These are phyloP conservation scores for Linum tenue DNA, from an alignment of 345 rosid genomes.

Conservation along the genomic window DNA sequence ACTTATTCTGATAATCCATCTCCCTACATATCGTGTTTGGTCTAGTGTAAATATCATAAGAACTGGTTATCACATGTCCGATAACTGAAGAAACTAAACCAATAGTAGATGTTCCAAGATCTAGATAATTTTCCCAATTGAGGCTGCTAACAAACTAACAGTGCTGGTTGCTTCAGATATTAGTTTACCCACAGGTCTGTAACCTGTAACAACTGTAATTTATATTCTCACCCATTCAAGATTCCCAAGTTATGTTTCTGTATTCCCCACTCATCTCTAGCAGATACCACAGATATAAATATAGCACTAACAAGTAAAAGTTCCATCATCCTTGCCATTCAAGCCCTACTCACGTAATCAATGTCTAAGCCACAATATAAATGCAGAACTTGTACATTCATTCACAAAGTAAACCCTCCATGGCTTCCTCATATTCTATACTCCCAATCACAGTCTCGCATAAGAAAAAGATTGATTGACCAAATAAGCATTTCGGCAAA, in stretches of 20 bases:
- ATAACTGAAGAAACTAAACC: background rate
- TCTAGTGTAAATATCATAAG: too few species aligned
- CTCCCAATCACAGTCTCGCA: background rate
- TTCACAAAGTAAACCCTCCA: background rate
- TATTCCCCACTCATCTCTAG: background rate
- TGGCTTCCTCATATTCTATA: too few species aligned
- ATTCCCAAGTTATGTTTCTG: background rate
- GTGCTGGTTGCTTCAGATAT: too few species aligned
- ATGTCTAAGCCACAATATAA: background rate
- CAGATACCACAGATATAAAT: background rate
- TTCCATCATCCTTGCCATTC: background rate
- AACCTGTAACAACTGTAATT: background rate
- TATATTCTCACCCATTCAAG: background rate
- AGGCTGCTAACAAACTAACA: too few species aligned
- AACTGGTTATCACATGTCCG: too few species aligned
- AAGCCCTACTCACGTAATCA: background rate
- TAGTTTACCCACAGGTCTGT: background rate
- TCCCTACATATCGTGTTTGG: too few species aligned
- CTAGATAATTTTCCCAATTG: background rate
- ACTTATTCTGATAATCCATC: too few species aligned
- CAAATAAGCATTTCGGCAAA: background rate
- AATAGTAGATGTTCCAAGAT: background rate
- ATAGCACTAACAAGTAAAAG: background rate
- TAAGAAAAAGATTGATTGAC: background rate
- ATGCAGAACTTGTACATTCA: background rate